phyloP scores from a whole-genome alignment of 192 early-diverging fungal genomes.

The Dissophora globulifera region DNA sequence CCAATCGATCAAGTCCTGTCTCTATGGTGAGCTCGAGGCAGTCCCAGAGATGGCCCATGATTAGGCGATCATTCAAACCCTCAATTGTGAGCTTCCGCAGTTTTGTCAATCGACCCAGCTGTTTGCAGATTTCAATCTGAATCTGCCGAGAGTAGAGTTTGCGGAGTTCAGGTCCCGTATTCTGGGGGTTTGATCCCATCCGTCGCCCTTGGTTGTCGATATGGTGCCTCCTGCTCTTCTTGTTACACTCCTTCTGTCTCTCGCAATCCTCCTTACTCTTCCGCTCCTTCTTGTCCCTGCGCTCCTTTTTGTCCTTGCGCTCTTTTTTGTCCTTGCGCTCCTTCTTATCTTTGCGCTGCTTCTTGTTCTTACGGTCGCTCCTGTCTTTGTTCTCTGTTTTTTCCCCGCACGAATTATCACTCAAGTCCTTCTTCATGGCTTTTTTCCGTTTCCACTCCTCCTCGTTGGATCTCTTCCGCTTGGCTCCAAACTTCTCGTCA shows the following conservation, averaged over 20 bases:
- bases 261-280: background rate
- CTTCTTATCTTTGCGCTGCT: too few species aligned
- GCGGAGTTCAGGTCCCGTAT: background rate
- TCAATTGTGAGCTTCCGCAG: slow-evolving; percentile 7
- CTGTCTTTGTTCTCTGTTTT: too few species aligned
- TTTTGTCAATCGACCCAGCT: slow-evolving; percentile 15
- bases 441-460: too few species aligned
- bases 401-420: too few species aligned
- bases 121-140: slow-evolving; percentile 12
- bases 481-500: too few species aligned
- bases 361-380: too few species aligned
- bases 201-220: background rate
- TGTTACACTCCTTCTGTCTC: background rate
- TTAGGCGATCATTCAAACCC: background rate
- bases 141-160: too few species aligned
- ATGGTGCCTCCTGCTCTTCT: background rate
- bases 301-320: too few species aligned
- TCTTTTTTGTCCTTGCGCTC: too few species aligned
- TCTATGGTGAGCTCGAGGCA: slow-evolving; percentile 14
- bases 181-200: background rate
- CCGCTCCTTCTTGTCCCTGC: background rate
- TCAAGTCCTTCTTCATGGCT: too few species aligned
- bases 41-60: background rate
- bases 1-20: slow-evolving; percentile 13
- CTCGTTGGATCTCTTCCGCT: too few species aligned